These are phyloP conservation scores for Tuber brumale DNA, from an alignment of 495 filamentous ascomycete genomes.

Conservation along the genomic window DNA sequence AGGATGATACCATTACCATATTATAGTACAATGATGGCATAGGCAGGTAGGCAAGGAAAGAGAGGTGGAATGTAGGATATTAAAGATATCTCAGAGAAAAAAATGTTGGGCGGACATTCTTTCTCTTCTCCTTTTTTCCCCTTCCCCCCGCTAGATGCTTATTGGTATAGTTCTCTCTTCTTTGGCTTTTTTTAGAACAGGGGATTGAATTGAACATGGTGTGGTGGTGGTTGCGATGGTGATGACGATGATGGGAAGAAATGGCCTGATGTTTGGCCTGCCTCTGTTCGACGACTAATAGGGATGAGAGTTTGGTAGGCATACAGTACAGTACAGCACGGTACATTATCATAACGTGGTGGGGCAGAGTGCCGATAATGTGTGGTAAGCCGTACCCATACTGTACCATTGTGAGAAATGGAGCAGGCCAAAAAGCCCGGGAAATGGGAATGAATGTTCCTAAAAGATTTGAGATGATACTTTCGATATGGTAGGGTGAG, in stretches of 20 bases:
- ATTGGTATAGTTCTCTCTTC: background rate
- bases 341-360: background rate
- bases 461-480: background rate
- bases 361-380: background rate
- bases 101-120: background rate
- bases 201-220: background rate
- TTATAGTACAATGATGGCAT: slow-evolving; percentile 17
- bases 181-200: background rate
- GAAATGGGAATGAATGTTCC: background rate
- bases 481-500: background rate
- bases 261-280: background rate
- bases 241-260: background rate
- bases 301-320: background rate
- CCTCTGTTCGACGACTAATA: background rate
- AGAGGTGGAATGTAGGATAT: slow-evolving; percentile 10
- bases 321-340: background rate
- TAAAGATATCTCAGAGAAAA: background rate
- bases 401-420: background rate
- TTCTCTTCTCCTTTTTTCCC: background rate
- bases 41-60: background rate
- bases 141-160: background rate
- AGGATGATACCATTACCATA: slow-evolving; percentile 6
- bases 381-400: background rate
- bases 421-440: background rate
- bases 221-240: background rate